Evolutionary conservation across 257 asterid species (phyloP), one percentile per base, ranked within the genome.

Genomic region (Nicotiana tabacum): DNA sequence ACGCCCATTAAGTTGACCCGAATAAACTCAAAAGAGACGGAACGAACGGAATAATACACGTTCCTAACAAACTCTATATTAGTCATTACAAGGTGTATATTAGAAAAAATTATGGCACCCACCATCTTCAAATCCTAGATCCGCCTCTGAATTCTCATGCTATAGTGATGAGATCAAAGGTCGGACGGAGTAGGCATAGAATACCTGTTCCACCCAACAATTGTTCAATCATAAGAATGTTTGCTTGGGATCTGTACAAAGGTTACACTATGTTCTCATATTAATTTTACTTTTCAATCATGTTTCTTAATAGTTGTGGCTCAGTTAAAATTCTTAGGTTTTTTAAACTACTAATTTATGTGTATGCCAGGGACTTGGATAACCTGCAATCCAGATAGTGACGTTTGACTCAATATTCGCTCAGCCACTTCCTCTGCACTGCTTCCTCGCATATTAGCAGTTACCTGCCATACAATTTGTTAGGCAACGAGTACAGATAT

Each of bases 361-460:
- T 3, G 9, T 4, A 48, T 48, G 43, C 48, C 61, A 48, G 80
- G 62, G 43, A 74, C 39, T 81, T 18, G 64, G 60, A 83, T 72
- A 83, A 96, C 98, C 98, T 96, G 97, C 92, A 96, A 91, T 55
- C 99, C 99, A 67, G 94, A 86, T 77, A 96, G 84, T 13, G 98
- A 96, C 66, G 95, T 88, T 86, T 93, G 98, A 89, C 92, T 90
- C 66, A 96, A 87, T 24, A 96, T 87, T 85, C 94, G 88, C 82
- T 93, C 95, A 68, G 97, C 99, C 83, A 96, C 95, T 93, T 96
- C 98, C 91, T 92, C 91, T 68, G 96, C 98, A 78, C 92, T 93
- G 86, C 90, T 92, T 83, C 99, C 99, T 84, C 98, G 91, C 98
- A 94, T 94, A 83, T 96, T 96, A 80, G 99, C 98, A 66, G 97